phyloP scores from a whole-genome alignment of 1,284 basidiomycete genomes.

The Malassezia brasiliensis region DNA sequence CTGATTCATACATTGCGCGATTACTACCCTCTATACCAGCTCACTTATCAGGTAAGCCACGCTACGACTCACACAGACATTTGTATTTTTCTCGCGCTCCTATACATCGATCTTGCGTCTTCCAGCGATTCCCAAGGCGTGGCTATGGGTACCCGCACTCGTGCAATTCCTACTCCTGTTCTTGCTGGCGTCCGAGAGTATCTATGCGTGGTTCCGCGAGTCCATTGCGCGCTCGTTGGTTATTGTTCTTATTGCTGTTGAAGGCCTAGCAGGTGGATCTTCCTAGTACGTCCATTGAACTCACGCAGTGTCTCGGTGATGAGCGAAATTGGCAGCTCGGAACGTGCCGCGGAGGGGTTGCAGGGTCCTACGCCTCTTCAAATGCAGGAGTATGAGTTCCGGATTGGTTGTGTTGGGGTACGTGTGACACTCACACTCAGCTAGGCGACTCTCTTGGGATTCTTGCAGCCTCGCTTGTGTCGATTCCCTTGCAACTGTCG shows the following conservation, averaged over 20 bases:
- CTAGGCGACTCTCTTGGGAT: conserved; percentile 44
- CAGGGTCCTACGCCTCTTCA: conserved; percentile 7
- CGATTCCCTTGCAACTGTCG: conserved; percentile 38
- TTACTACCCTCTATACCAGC: conserved; percentile 68
- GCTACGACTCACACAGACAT: conserved; percentile 54
- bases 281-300: conserved; percentile 22
- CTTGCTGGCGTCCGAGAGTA: conserved; percentile 58
- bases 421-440: conserved; percentile 15
- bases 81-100: conserved; percentile 89
- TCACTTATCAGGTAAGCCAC: conserved; percentile 35
- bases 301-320: conserved; percentile 26
- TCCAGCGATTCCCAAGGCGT: conserved; percentile 64
- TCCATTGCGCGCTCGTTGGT: conserved; percentile 39
- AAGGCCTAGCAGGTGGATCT: conserved; percentile 37
- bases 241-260: conserved; percentile 40
- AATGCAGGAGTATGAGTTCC: conserved; percentile 43
- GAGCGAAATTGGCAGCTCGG: conserved; percentile 31
- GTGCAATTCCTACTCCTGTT: conserved; percentile 60
- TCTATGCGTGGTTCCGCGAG: conserved; percentile 37
- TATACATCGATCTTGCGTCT: conserved; percentile 72
- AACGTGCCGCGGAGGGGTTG: background rate
- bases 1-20: conserved; percentile 78
- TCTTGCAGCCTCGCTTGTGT: conserved; percentile 33
- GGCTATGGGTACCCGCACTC: conserved; percentile 66
- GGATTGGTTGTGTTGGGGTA: conserved; percentile 43